A percentile compares a stretch with the other conserved stretches of the same genome.
Conservation (phyloP, 2,329 filamentous ascomycete species). For the Arthrobotrys pseudoclavata region DNA sequence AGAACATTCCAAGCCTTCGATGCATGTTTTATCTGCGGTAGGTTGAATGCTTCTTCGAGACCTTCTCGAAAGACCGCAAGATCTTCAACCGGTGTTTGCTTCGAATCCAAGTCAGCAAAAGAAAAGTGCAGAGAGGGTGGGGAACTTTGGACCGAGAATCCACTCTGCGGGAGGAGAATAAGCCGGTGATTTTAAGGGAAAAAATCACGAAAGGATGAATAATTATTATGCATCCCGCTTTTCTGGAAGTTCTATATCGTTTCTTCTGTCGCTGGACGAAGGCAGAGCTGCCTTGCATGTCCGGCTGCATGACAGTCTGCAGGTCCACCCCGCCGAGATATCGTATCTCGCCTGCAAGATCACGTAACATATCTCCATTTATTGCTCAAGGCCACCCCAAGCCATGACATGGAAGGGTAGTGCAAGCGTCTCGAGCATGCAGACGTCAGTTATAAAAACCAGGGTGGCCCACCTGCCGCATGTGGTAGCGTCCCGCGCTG, state of each 20-base stretch:
- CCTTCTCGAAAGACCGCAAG: constrained; percentile 53
- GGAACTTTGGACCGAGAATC: constrained; percentile 52
- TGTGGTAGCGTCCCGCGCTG: constrained; percentile 55
- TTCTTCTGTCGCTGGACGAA: constrained; percentile 44
- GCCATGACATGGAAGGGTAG: constrained; percentile 46
- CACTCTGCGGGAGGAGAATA: constrained; percentile 54
- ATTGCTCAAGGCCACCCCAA: constrained; percentile 45
- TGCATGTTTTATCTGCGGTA: constrained; percentile 25
- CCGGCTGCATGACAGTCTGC: constrained; percentile 41
- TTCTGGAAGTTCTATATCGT: constrained; percentile 59
- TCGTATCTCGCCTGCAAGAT: constrained; percentile 41
- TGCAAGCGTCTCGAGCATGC: constrained; percentile 57
- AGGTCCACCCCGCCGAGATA: constrained; percentile 60
- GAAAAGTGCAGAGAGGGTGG: constrained; percentile 34
- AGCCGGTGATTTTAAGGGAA: constrained; percentile 39
- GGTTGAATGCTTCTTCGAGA: constrained; percentile 22
- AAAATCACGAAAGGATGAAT: constrained; percentile 33
- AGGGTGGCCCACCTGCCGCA: constrained; percentile 56
- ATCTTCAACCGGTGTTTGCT: constrained; percentile 43
- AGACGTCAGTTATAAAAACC: constrained; percentile 59
- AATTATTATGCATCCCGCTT: constrained; percentile 47
- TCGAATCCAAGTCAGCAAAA: background rate
- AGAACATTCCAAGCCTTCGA: constrained; percentile 45
- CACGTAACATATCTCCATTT: constrained; percentile 57
- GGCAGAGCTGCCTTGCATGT: constrained; percentile 57